These are phyloP conservation scores for Leishmania braziliensis DNA, from an alignment of 208 protist genomes.

Conservation along the genomic window DNA sequence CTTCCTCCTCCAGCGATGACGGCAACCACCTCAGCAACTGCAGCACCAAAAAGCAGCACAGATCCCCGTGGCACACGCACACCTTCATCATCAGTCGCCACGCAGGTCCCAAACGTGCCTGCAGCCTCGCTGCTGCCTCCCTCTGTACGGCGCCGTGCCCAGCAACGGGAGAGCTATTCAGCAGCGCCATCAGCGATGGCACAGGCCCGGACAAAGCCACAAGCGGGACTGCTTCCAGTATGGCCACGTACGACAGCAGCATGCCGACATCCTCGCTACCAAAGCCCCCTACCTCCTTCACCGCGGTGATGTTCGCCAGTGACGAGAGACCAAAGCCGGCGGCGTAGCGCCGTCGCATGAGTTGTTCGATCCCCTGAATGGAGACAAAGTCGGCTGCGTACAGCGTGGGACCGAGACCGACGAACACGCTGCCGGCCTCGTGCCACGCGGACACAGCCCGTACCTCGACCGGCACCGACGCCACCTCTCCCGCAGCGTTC, in stretches of 20 bases:
- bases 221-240: conserved; percentile 59
- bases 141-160: conserved; percentile 3
- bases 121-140: neutral
- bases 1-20: conserved; percentile 4
- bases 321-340: conserved; percentile 75
- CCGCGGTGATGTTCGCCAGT: conserved; percentile 44
- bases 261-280: conserved; percentile 46
- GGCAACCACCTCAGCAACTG: conserved; percentile 78
- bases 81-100: conserved; percentile 7
- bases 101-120: conserved; percentile 13
- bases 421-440: conserved; percentile 61
- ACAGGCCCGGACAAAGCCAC: conserved; percentile 50
- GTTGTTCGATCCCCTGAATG: conserved; percentile 58
- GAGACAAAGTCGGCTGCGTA: conserved; percentile 54
- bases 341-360: conserved; percentile 68
- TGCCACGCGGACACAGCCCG: conserved; percentile 58
- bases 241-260: conserved; percentile 59
- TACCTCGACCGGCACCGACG: conserved; percentile 54
- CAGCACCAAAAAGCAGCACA: conserved; percentile 60
- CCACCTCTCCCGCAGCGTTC: conserved; percentile 64
- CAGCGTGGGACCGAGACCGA: conserved; percentile 57
- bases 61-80: conserved; percentile 33
- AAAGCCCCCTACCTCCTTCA: conserved; percentile 28
- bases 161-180: conserved; percentile 11
- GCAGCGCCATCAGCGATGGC: conserved; percentile 61